Percentiles rank a stretch among this genome's conserved stretches.
These are phyloP conservation scores for Amanita rimosa DNA, from an alignment of 768 basidiomycete species.

Conservation along the genomic window DNA sequence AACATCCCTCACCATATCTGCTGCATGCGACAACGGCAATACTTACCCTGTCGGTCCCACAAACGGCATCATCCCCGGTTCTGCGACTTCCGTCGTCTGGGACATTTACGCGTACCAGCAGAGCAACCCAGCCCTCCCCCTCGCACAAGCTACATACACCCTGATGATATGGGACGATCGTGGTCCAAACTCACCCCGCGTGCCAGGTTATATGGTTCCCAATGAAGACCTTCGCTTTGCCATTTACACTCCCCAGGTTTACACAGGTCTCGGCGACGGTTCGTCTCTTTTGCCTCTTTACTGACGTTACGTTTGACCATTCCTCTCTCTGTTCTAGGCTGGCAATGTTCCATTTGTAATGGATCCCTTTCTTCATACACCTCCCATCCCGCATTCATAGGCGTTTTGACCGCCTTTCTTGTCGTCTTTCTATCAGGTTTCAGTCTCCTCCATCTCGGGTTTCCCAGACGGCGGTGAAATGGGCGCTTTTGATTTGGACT, in stretches of 20 bases:
- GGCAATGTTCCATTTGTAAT: constrained; percentile 41
- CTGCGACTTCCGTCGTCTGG: constrained; percentile 68
- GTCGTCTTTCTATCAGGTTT: constrained; percentile 61
- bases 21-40: constrained; percentile 77
- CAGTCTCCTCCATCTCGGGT: constrained; percentile 26
- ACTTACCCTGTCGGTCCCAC: constrained; percentile 83
- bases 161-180: constrained; percentile 75
- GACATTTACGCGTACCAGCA: constrained; percentile 70
- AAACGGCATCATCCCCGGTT: constrained; percentile 59
- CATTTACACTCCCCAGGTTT: constrained; percentile 66
- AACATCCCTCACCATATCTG: constrained; percentile 66
- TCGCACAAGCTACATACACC: constrained; percentile 69
- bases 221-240: constrained; percentile 71
- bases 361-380: constrained; percentile 23
- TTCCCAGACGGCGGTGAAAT: background rate
- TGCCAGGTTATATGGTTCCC: constrained; percentile 55
- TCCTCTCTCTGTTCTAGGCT: constrained; percentile 33
- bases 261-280: constrained; percentile 54
- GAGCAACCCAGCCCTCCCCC: constrained; percentile 44
- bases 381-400: constrained; percentile 45
- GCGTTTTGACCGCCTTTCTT: constrained; percentile 42
- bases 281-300: constrained; percentile 10
- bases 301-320: background rate
- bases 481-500: background rate
- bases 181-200: constrained; percentile 48